Evolutionary conservation across 306 rosid species (phyloP).

Genomic region (Citrullus mucosospermus): DNA sequence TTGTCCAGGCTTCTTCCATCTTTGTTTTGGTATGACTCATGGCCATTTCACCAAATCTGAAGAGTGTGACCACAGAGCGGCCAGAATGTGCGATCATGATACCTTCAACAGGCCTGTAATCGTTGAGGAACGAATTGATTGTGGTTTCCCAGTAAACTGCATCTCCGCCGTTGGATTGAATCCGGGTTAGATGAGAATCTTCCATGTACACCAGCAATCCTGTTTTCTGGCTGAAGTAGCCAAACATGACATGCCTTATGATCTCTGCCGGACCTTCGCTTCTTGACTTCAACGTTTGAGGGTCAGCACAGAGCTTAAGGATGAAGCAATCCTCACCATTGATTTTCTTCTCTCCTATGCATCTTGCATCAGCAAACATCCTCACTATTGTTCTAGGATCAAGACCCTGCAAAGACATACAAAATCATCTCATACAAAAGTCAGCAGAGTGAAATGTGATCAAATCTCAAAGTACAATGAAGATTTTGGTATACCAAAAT

Average conservation of each 20-base stretch:
- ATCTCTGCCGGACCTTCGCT: conserved; percentile 98
- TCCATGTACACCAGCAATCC: conserved; percentile 91
- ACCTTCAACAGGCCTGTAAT: conserved; percentile 91
- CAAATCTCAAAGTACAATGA: background rate
- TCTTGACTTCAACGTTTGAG: conserved; percentile 76
- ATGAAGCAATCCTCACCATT: conserved; percentile 95
- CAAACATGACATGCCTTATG: conserved; percentile 85
- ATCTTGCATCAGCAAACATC: conserved; percentile 77
- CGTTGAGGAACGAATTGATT: conserved; percentile 82
- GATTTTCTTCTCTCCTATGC: conserved; percentile 91
- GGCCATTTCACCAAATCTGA: conserved; percentile 95
- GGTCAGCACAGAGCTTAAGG: conserved; percentile 84
- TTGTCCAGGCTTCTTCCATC: conserved; percentile 99
- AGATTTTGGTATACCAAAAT: background rate
- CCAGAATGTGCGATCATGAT: conserved; percentile 98
- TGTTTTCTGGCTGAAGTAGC: conserved; percentile 96
- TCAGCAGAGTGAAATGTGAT: background rate
- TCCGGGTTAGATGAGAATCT: conserved; percentile 95
- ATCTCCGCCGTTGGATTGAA: conserved; percentile 78
- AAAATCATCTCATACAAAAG: background rate
- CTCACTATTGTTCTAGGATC: conserved; percentile 91
- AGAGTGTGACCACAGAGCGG: conserved; percentile 85
- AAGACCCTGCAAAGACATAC: conserved; percentile 48
- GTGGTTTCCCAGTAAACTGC: conserved; percentile 98
- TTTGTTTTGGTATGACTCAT: conserved; percentile 94